These are phyloP conservation scores for Syncephalastrum monosporum DNA, from an alignment of 371 early-diverging fungal species.

Conservation along the genomic window DNA sequence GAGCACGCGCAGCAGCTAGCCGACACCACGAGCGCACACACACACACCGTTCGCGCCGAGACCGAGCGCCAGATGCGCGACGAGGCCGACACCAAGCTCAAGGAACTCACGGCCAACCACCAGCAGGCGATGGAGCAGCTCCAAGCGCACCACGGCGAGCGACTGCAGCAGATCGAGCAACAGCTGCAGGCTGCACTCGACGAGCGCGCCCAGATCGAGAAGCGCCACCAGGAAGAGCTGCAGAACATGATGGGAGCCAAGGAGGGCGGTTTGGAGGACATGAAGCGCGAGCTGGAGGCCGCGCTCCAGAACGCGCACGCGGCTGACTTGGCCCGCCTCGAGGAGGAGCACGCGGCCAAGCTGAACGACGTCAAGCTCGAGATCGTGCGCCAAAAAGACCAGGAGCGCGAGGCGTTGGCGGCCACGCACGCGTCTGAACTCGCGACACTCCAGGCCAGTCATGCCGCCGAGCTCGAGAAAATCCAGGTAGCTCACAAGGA, in stretches of 20 bases:
- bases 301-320: slow-evolving; percentile 28
- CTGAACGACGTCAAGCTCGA: slow-evolving; percentile 20
- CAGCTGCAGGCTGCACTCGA: slow-evolving; percentile 26
- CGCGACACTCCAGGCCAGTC: slow-evolving; percentile 3
- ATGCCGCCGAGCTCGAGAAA: slow-evolving; percentile 1
- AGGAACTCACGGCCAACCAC: slow-evolving; percentile 28
- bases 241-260: slow-evolving; percentile 17
- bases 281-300: slow-evolving; percentile 33
- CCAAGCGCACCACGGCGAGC: slow-evolving; percentile 28
- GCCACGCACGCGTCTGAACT: slow-evolving; percentile 10
- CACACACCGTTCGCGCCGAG: slow-evolving; percentile 16
- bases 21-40: not conserved
- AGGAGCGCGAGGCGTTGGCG: slow-evolving; percentile 15
- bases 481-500: not conserved
- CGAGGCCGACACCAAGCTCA: slow-evolving; percentile 36
- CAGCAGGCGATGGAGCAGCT: slow-evolving; percentile 41
- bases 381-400: slow-evolving; percentile 11
- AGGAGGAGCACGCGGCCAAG: slow-evolving; percentile 18
- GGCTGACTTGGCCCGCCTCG: slow-evolving; percentile 15
- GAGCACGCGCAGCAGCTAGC: slow-evolving; percentile 18
- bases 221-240: slow-evolving; percentile 26
- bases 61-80: slow-evolving; percentile 32
- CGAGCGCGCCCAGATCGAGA: slow-evolving; percentile 20
- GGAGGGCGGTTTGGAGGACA: slow-evolving; percentile 25
- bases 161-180: slow-evolving; percentile 29